These are phyloP conservation scores for Scleromitrula shiraiana DNA, from an alignment of 2,329 filamentous ascomycete species.

Conservation along the genomic window DNA sequence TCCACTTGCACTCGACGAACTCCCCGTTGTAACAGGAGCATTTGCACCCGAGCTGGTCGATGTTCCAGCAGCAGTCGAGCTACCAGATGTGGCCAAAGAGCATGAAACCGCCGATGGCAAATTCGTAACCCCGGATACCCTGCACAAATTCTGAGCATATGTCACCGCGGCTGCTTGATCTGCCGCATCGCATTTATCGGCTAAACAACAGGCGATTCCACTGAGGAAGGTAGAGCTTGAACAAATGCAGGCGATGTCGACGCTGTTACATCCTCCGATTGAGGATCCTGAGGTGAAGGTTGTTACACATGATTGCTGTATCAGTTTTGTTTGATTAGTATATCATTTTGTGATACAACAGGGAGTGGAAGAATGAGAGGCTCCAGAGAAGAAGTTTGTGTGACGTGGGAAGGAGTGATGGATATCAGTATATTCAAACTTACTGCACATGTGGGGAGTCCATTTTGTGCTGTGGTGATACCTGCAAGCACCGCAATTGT, in stretches of 20 bases:
- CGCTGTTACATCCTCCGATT: conserved; percentile 32
- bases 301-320: conserved; percentile 28
- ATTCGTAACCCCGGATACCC: conserved; percentile 28
- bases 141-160: conserved; percentile 31
- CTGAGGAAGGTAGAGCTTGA: conserved; percentile 36
- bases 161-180: conserved; percentile 33
- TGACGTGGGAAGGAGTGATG: neutral
- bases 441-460: conserved; percentile 48
- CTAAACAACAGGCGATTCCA: conserved; percentile 42
- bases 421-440: conserved; percentile 25
- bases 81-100: conserved; percentile 1
- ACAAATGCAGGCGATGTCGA: conserved; percentile 44
- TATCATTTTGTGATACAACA: neutral
- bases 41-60: conserved; percentile 2
- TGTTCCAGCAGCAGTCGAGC: neutral
- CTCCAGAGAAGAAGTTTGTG: too few species aligned
- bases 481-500: conserved; percentile 44
- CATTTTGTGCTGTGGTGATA: conserved; percentile 42
- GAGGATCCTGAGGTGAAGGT: conserved; percentile 33
- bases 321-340: neutral
- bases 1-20: neutral
- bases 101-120: conserved; percentile 21
- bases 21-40: neutral
- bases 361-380: neutral
- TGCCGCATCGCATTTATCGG: conserved; percentile 32